Conservation (phyloP, 352 stramenopile species). For the Achlya hypogyna region DNA sequence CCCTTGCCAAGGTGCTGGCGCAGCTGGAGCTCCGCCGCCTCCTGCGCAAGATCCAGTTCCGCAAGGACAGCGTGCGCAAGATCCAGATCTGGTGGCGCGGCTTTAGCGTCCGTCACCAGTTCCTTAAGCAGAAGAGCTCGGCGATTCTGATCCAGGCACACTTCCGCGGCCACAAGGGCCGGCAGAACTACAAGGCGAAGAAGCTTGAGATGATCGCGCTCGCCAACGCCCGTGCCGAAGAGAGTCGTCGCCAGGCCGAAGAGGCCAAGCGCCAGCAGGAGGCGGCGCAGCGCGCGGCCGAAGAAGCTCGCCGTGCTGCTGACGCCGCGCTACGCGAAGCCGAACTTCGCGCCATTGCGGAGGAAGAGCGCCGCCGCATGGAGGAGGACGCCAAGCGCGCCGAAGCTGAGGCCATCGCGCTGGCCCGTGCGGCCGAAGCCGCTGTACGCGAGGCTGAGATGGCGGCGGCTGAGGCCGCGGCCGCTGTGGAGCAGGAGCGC, state of each 20-base stretch:
- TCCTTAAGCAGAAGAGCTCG: slow-evolving; percentile 72
- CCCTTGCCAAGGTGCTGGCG: slow-evolving; percentile 52
- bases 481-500: slow-evolving; percentile 68
- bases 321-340: slow-evolving; percentile 46
- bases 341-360: slow-evolving; percentile 38
- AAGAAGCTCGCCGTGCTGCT: slow-evolving; percentile 43
- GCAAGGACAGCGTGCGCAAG: slow-evolving; percentile 42
- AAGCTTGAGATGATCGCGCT: slow-evolving; percentile 78
- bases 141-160: slow-evolving; percentile 64
- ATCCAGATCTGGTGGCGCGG: slow-evolving; percentile 84
- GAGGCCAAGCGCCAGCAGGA: slow-evolving; percentile 79
- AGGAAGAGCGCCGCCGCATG: slow-evolving; percentile 54
- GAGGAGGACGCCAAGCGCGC: slow-evolving; percentile 61
- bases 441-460: slow-evolving; percentile 52
- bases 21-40: slow-evolving; percentile 45
- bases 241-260: slow-evolving; percentile 62
- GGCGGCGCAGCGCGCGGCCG: slow-evolving; percentile 45
- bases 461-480: slow-evolving; percentile 61
- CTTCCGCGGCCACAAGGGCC: slow-evolving; percentile 70
- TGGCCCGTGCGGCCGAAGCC: slow-evolving; percentile 41
- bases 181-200: slow-evolving; percentile 68
- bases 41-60: slow-evolving; percentile 54
- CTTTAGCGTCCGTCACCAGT: slow-evolving; percentile 55
- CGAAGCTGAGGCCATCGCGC: slow-evolving; percentile 49
- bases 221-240: slow-evolving; percentile 59